These are phyloP conservation scores for Cystobasidium pallidum DNA, from an alignment of 1,284 basidiomycete species.

Conservation along the genomic window DNA sequence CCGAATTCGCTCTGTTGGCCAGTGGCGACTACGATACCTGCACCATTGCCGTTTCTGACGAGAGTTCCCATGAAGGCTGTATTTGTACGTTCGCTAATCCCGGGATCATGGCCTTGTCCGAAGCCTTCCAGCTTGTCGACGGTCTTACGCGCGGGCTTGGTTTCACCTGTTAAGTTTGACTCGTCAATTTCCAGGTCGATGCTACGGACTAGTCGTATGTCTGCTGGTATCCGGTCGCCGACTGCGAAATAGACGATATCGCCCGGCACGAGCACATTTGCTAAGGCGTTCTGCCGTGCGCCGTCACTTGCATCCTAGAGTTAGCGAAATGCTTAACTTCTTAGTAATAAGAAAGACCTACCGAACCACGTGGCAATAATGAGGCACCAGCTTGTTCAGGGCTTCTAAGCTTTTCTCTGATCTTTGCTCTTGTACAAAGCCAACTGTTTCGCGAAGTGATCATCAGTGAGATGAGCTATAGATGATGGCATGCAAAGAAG, in stretches of 20 bases:
- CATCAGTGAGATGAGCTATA: background rate
- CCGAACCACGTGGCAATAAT: slow-evolving; percentile 90
- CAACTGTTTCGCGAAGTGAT: slow-evolving; percentile 64
- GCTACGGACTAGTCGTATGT: slow-evolving; percentile 77
- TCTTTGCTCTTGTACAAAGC: slow-evolving; percentile 91
- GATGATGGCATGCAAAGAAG: background rate
- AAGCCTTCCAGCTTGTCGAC: slow-evolving; percentile 60
- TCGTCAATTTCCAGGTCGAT: slow-evolving; percentile 92
- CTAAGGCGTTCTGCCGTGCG: slow-evolving; percentile 74
- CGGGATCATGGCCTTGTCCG: slow-evolving; percentile 61
- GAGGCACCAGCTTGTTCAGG: slow-evolving; percentile 92
- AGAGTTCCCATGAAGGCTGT: slow-evolving; percentile 97
- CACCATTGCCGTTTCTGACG: slow-evolving; percentile 85
- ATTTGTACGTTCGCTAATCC: slow-evolving; percentile 82
- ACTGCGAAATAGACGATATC: slow-evolving; percentile 85
- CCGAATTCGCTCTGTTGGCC: slow-evolving; percentile 92
- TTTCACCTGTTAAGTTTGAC: slow-evolving; percentile 92
- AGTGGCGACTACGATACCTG: slow-evolving; percentile 86
- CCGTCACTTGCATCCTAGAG: slow-evolving; percentile 63
- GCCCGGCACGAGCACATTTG: slow-evolving; percentile 92
- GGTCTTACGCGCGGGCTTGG: slow-evolving; percentile 74
- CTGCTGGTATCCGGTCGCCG: slow-evolving; percentile 91
- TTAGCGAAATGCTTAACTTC: background rate
- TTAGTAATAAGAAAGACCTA: slow-evolving; percentile 56
- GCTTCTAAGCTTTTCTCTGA: slow-evolving; percentile 95